Conservation (phyloP, 2,329 filamentous ascomycete genomes). For the Epichloe sp. region DNA sequence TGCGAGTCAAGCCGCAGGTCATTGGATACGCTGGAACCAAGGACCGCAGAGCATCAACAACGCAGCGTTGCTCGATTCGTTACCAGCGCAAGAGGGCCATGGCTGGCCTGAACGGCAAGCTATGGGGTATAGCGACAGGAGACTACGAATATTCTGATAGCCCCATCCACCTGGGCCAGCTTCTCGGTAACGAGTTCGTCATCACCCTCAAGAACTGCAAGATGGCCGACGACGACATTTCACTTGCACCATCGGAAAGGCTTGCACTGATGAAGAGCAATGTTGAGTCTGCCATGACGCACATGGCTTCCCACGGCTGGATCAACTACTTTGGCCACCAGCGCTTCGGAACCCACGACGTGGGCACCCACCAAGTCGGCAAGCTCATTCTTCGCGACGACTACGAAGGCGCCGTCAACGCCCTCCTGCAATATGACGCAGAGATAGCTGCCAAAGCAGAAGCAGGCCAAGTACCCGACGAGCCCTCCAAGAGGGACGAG, state of each 20-base stretch:
- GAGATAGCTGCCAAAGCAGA: constrained; percentile 38
- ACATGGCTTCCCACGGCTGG: constrained; percentile 65
- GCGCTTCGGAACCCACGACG: constrained; percentile 78
- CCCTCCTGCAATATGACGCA: constrained; percentile 61
- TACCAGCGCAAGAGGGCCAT: constrained; percentile 44
- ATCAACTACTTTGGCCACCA: constrained; percentile 99
- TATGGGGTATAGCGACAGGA: constrained; percentile 54
- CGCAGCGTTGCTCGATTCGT: constrained; percentile 62
- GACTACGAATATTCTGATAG: constrained; percentile 67
- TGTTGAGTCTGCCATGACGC: constrained; percentile 46
- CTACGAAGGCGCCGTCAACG: constrained; percentile 66
- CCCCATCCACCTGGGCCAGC: constrained; percentile 68
- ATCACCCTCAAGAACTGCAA: constrained; percentile 81
- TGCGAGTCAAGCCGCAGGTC: constrained; percentile 61
- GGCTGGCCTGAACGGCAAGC: constrained; percentile 48
- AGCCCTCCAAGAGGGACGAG: constrained; percentile 59
- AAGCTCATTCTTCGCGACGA: constrained; percentile 71
- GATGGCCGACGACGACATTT: constrained; percentile 31
- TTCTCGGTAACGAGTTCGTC: constrained; percentile 81
- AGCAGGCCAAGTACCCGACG: constrained; percentile 20
- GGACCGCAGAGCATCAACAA: constrained; percentile 75
- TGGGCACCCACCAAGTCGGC: constrained; percentile 76
- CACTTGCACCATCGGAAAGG: constrained; percentile 14
- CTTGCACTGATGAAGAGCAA: constrained; percentile 21
- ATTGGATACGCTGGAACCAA: constrained; percentile 78